Conservation (phyloP, 2,329 filamentous ascomycete species). For the Fusarium piperis region DNA sequence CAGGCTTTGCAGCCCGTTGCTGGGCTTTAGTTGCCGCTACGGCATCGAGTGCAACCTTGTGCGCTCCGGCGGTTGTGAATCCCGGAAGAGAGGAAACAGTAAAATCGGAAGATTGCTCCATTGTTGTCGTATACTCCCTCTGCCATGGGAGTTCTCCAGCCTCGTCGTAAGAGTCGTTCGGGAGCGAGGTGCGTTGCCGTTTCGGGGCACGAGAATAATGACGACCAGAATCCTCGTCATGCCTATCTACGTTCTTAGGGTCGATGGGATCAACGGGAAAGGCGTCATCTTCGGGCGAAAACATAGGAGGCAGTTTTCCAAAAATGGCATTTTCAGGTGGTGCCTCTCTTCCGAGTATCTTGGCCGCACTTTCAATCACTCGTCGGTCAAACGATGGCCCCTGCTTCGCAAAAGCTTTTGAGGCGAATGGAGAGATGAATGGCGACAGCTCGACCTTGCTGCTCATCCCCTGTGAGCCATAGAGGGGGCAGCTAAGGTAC, state of each 20-base stretch:
- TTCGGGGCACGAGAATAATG: constrained; percentile 41
- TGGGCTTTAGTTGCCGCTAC: constrained; percentile 31
- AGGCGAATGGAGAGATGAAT: constrained; percentile 69
- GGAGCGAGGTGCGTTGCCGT: constrained; percentile 41
- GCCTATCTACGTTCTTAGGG: constrained; percentile 40
- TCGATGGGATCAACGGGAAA: constrained; percentile 72
- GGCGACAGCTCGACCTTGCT: constrained; percentile 74
- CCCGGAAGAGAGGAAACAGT: constrained; percentile 66
- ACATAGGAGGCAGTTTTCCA: constrained; percentile 61
- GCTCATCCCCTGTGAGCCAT: constrained; percentile 66
- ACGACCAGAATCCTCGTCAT: constrained; percentile 25
- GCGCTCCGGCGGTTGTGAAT: constrained; percentile 70
- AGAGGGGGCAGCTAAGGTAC: constrained; percentile 83
- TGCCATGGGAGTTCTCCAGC: constrained; percentile 50
- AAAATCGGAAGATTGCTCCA: constrained; percentile 67
- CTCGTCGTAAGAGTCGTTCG: constrained; percentile 21
- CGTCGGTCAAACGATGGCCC: constrained; percentile 76
- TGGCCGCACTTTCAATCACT: constrained; percentile 72
- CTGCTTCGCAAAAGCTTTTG: constrained; percentile 59
- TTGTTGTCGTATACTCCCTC: constrained; percentile 66
- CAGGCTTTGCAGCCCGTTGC: constrained; percentile 23
- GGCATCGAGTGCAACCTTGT: constrained; percentile 54
- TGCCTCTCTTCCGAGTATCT: constrained; percentile 72
- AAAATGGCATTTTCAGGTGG: constrained; percentile 67
- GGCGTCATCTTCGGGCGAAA: constrained; percentile 70